Evolutionary conservation across 352 stramenopile species (phyloP), one percentile per base, ranked within the genome.

Genomic region (Lagenidium giganteum): DNA sequence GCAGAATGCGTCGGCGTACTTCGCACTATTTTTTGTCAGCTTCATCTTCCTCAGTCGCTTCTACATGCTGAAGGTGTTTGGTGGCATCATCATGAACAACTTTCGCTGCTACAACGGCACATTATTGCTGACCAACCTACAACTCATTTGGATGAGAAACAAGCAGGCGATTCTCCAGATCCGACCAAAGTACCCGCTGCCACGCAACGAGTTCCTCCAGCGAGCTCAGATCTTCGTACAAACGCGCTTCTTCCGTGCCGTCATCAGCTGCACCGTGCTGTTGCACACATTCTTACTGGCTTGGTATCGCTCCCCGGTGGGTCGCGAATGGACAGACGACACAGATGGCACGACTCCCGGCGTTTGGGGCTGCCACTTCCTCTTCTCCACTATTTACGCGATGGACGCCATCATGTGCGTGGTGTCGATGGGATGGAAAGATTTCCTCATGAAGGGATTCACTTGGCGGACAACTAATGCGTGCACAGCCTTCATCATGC

Each of bases 41-140:
- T 83, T 77, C 44, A 72, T 79, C 34, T 87, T 82, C 44, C 77
- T 79, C 48, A 75, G 66, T 9, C 67, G 68, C 11, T 83, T 83
- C 39, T 83, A 70, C 39, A 37, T 83, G 17, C 47, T 83, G 3
- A 78, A 78, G 45, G 60, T 80, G 1, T 83, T 83, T 14, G 70
- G 67, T 0, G 74, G 68, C 4, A 80, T 87, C 50, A 71, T 87
- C 21, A 77, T 87, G 63, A 87, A 87, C 47, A 87, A 84, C 46
- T 87, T 87, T 20, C 67, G 74, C 3, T 75, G 63, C 30, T 74
- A 79, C 59, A 87, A 87, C 38, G 74, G 74, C 18, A 87, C 70
- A 6, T 42, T 84, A 7, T 31, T 87, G 23, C 58, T 87, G 5
- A 75, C 71, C 3, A 83, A 77, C 23, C 42, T 73, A 8, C 74